Evolutionary conservation across 192 early-diverging fungal species (phyloP).

Genomic region (Hyaloraphidium curvatum): DNA sequence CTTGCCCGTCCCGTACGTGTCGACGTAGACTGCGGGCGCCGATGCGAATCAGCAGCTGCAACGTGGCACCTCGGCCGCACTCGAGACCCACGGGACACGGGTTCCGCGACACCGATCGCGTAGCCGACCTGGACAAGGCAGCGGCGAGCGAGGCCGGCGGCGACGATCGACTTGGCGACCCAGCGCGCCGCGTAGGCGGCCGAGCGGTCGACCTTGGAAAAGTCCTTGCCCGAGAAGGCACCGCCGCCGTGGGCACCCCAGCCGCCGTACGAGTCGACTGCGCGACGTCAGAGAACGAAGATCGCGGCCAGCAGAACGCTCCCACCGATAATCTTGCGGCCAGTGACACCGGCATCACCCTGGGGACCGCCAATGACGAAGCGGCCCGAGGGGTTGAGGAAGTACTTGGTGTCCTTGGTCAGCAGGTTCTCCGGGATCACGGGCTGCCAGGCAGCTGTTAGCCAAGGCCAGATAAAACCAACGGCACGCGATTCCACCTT

Average conservation of each 20-base stretch:
- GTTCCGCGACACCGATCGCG: conserved; percentile 96
- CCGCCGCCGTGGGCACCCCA: conserved; percentile 93
- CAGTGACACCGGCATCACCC: conserved; percentile 98
- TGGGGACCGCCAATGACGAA: conserved; percentile 99
- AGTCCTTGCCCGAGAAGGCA: conserved; percentile 99
- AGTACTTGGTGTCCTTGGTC: conserved; percentile 77
- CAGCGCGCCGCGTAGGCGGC: conserved; percentile 95
- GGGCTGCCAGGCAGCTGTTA: neutral
- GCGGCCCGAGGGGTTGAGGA: conserved; percentile 93
- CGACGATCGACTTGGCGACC: conserved; percentile 94
- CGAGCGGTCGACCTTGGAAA: conserved; percentile 98
- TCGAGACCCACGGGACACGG: conserved; percentile 60
- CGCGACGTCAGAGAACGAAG: conserved; percentile 17
- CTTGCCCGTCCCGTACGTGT: conserved; percentile 87
- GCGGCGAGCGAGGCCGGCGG: conserved; percentile 81
- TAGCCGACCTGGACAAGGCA: conserved; percentile 90
- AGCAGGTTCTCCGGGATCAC: conserved; percentile 86
- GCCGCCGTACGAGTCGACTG: conserved; percentile 70
- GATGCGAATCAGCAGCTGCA: neutral
- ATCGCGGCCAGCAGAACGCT: conserved; percentile 17
- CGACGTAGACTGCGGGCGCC: conserved; percentile 44
- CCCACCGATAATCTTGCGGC: conserved; percentile 82
- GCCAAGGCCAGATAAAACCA: neutral
- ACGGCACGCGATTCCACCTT: conserved; percentile 16
- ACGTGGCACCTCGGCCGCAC: neutral